Base-by-base conservation (phyloP, 2,329 filamentous ascomycete species). In the Metarhizium album region DNA sequence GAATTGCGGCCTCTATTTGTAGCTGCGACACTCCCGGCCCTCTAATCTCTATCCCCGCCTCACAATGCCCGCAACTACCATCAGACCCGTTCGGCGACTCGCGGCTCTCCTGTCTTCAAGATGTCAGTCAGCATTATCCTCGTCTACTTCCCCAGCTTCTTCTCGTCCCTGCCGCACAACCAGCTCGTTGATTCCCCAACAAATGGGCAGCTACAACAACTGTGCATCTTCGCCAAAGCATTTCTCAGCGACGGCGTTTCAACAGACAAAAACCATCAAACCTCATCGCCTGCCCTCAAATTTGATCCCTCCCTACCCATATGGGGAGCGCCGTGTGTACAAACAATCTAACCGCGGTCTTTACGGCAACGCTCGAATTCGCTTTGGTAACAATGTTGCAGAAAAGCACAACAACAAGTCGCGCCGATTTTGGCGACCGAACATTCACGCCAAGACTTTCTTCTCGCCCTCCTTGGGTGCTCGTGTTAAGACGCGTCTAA, bases 271-370 rank as follows among this genome's bases (percentile, higher is more conserved):
- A 57, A 72, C 70, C n/a, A 65, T 72, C 60, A 64, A 64, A 48
- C 60, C 68, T 27, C 62, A 70, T 50, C 71, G 68, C 37, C 70
- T 78, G 51, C 75, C 75, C 33, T 61, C 64, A 52, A 70, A 66
- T 14, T 66, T 74, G n/a, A 75, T 81, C 52, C 82, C 82, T 11
- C 70, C 74, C 3, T 93, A 93, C 67, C 87, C 87, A 1, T 84
- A 87, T 68, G 86, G 86, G 46, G 76, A 79, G 49, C 79, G 83
- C 51, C 73, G 66, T 55, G 71, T 83, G 57, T 93, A 87, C 76
- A 90, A 91, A 71, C 87, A 93, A 69, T 83, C 84, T 59, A 87
- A 90, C 73, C 75, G 72, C 52, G 85, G 85, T 45, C 80, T 90
- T 8, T 89, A 87, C 70, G 87, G 84, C 59, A 70, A 70, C 40